Conservation (phyloP, 352 stramenopile genomes). For the Globisporangium spiculum region DNA sequence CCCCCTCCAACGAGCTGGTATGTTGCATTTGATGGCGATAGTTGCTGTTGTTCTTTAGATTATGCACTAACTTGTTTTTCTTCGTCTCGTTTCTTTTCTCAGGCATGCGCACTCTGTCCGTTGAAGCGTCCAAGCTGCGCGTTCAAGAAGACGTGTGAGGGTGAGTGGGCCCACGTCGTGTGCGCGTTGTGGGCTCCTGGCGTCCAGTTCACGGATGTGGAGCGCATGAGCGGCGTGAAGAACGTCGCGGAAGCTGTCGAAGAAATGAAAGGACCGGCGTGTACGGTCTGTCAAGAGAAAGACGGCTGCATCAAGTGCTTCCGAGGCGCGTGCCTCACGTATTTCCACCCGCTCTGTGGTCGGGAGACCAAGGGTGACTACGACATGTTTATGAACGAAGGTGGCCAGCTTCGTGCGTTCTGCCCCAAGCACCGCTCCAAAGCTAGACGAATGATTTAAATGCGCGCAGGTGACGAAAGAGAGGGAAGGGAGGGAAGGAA, state of each 20-base stretch:
- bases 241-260: constrained; percentile 65
- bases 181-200: constrained; percentile 84
- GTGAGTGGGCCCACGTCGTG: constrained; percentile 83
- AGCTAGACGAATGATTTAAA: constrained; percentile 26
- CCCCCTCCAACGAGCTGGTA: constrained; percentile 48
- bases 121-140: constrained; percentile 61
- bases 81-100: not conserved
- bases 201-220: constrained; percentile 84
- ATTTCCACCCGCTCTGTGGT: constrained; percentile 84
- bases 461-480: not conserved
- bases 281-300: constrained; percentile 58
- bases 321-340: constrained; percentile 55
- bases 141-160: constrained; percentile 83
- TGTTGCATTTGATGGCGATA: constrained; percentile 6
- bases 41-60: not conserved
- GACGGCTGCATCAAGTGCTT: constrained; percentile 87
- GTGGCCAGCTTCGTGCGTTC: constrained; percentile 76
- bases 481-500: not conserved
- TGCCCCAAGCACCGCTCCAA: constrained; percentile 74
- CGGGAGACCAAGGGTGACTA: constrained; percentile 74
- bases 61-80: not conserved
- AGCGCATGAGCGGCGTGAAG: constrained; percentile 79
- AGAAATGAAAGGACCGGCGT: constrained; percentile 61
- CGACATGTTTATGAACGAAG: constrained; percentile 91
- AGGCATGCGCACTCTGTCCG: constrained; percentile 79